Evolutionary conservation across 768 basidiomycete species (phyloP), one percentile per base, ranked within the genome.

Genomic region (Mycena metata): DNA sequence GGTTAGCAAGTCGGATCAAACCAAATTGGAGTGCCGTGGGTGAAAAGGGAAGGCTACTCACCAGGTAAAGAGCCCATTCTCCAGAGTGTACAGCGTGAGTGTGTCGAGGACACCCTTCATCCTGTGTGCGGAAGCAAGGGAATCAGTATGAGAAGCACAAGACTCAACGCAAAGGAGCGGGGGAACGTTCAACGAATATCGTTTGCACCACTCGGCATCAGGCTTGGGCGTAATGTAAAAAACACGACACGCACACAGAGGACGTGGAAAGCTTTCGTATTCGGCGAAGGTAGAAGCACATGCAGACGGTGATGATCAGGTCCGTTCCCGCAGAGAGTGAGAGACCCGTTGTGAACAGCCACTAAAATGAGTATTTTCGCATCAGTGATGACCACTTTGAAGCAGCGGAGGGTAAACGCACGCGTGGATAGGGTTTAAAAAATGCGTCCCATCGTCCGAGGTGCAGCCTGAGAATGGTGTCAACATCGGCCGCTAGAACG

Each of bases 331-430:
- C 78, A 2, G 83, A 84, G 47, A 84, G 73, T 2, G 79, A 77
- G 8, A 84, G 77, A 6, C 83, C 83, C 12, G 80, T 74, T 15
- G 83, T 84, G 52, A 84, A 84, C 11, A 84, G 60, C 77, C 81
- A 83, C 83, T 84, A 42, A 30, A 30, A 30, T 30, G 6, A 10
- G 11, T 2, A 39, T 39, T 2, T 5, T 15, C 10, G 2, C 39
- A 10, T 15, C 39, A 15, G 10, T 10, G 15, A 39, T 39, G 15
- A 11, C 15, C 10, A 11, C 10, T 39, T 39, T 15, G 39, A 9
- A 39, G 11, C 9, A 11, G 10, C 39, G 9, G 11, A 15, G 15
- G 39, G 39, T 3, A 6, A 35, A 70, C 74, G 41, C 21, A 76
- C 75, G 7, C 71, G 72, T 5, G 76, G 76, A 36, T 76, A 77